Evolutionary conservation across 83 land plant species (phyloP).

Genomic region (Picea abies): DNA sequence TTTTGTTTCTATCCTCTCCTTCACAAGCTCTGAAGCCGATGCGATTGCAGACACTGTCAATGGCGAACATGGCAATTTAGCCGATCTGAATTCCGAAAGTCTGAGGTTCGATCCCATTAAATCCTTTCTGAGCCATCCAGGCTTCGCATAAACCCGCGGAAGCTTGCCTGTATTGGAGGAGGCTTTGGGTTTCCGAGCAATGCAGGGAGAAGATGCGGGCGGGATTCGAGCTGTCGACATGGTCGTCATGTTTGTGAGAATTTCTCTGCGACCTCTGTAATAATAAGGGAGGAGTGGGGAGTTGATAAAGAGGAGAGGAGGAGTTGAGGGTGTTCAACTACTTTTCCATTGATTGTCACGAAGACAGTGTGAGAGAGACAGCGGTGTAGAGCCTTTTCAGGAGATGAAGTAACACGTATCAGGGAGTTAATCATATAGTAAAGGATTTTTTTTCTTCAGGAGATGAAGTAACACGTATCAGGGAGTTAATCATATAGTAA

Average conservation of each 20-base stretch:
- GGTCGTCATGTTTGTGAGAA: background rate
- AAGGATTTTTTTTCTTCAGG: too few species aligned
- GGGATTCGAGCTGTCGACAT: slow-evolving; percentile 1
- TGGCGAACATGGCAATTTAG: background rate
- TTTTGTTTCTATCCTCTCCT: background rate
- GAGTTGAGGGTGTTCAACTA: slow-evolving; percentile 1
- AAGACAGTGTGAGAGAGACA: too few species aligned
- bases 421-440: background rate
- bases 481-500: background rate
- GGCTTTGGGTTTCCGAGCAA: background rate
- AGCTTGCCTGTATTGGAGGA: background rate
- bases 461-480: background rate
- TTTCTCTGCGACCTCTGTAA: background rate
- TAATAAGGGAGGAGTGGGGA: too few species aligned
- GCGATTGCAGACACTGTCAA: background rate
- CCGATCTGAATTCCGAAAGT: background rate
- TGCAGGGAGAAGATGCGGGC: background rate
- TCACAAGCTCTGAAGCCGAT: slow-evolving; percentile 5
- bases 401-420: background rate
- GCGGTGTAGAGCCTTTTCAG: too few species aligned
- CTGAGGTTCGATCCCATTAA: background rate
- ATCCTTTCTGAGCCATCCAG: background rate
- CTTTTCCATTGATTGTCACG: background rate
- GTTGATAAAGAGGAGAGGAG: background rate
- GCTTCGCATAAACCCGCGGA: background rate